A percentile compares a stretch with the other conserved stretches of the same genome.
phyloP scores from a whole-genome alignment of 306 rosid species.

The Leucaena leucocephala region DNA sequence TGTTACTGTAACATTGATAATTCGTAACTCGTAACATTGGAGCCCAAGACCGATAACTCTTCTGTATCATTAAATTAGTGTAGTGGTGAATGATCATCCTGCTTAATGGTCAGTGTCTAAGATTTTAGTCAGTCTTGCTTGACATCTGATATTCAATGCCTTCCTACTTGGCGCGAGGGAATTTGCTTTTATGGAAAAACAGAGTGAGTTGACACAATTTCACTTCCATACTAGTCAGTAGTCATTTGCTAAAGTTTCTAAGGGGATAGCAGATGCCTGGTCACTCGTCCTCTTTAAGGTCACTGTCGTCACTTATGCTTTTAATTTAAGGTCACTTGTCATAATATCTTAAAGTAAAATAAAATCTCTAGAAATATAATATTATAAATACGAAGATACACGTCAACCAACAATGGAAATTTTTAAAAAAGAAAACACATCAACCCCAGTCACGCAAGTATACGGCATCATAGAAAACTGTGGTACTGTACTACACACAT shows the following conservation, averaged over 20 bases:
- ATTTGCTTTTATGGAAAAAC: background rate
- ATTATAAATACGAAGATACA: background rate
- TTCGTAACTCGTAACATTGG: background rate
- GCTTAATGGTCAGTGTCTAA: background rate
- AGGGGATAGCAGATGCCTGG: too few relatives aligned
- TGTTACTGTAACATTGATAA: background rate
- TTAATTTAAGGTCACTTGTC: too few relatives aligned
- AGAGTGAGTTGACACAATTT: too few relatives aligned
- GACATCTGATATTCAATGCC: background rate
- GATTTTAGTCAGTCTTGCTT: background rate
- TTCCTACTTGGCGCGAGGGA: background rate
- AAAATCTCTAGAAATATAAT: background rate
- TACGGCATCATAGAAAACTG: background rate
- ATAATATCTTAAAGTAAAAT: too few relatives aligned
- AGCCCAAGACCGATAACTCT: background rate
- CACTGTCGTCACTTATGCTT: too few relatives aligned
- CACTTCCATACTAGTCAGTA: background rate
- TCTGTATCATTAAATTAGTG: background rate
- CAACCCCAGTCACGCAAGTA: background rate
- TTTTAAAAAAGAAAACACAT: background rate
- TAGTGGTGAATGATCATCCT: background rate
- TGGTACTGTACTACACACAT: background rate
- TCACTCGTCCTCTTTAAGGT: too few relatives aligned
- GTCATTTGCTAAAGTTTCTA: background rate
- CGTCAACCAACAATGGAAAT: too few relatives aligned